Evolutionary conservation across 306 rosid species (phyloP).

Genomic region (Vigna unguiculata): DNA sequence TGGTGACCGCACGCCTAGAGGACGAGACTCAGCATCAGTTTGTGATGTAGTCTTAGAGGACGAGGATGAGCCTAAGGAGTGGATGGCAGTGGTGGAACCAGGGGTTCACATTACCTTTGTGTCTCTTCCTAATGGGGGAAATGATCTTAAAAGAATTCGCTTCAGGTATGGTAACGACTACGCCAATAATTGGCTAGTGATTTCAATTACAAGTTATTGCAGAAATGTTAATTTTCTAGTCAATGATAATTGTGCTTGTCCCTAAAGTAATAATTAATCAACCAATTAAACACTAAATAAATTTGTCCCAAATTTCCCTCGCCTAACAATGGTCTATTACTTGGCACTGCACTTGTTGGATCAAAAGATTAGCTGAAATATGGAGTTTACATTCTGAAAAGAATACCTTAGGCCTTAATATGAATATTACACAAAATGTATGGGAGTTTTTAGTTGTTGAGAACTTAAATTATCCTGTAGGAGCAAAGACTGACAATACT

Average conservation of each 20-base stretch:
- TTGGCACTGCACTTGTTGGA: background rate
- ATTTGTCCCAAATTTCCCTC: background rate
- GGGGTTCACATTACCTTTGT: slow-evolving; percentile 90
- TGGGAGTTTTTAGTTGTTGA: slow-evolving; percentile 42
- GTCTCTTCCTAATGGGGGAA: slow-evolving; percentile 92
- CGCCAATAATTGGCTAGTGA: background rate
- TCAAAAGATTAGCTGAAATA: background rate
- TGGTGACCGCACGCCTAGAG: slow-evolving; percentile 78
- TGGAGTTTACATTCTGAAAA: background rate
- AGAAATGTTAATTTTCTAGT: background rate
- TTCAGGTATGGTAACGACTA: slow-evolving; percentile 66
- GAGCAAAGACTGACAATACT: slow-evolving; percentile 52
- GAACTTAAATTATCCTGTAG: slow-evolving; percentile 38
- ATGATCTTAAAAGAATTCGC: slow-evolving; percentile 91
- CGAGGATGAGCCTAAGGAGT: slow-evolving; percentile 87
- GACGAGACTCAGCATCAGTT: slow-evolving; percentile 58
- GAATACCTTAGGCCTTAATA: slow-evolving; percentile 32
- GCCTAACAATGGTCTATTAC: background rate
- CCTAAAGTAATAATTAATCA: background rate
- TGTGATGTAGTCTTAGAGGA: slow-evolving; percentile 88
- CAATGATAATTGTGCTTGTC: background rate
- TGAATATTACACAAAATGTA: slow-evolving; percentile 19
- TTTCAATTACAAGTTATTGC: background rate
- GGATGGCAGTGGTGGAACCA: slow-evolving; percentile 98
- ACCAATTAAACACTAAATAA: background rate